Percentiles rank a stretch among this genome's conserved stretches.
These are phyloP conservation scores for Rhizopogon roseolus DNA, from an alignment of 768 basidiomycete species.

Conservation along the genomic window DNA sequence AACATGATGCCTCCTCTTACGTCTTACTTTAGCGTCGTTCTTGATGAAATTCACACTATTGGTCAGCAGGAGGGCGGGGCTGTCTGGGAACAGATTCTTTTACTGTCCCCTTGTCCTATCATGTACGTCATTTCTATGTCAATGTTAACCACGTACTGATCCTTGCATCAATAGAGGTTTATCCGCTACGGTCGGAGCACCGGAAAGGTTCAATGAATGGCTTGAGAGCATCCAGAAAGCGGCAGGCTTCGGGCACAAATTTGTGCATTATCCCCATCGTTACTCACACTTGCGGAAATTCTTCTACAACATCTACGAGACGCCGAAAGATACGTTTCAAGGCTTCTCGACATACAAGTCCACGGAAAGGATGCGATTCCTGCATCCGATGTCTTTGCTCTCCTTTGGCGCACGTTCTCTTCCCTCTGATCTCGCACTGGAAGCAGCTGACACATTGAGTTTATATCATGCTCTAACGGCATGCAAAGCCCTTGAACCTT, in stretches of 20 bases:
- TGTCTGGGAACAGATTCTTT: slow-evolving; percentile 72
- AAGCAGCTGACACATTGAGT: slow-evolving; percentile 50
- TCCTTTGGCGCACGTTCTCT: slow-evolving; percentile 45
- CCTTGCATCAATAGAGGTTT: slow-evolving; percentile 42
- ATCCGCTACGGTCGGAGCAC: slow-evolving; percentile 66
- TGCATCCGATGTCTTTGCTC: slow-evolving; percentile 63
- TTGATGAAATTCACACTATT: slow-evolving; percentile 56
- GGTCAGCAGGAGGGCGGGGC: slow-evolving; percentile 66
- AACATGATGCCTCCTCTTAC: not conserved
- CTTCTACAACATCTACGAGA: slow-evolving; percentile 37
- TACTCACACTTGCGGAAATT: slow-evolving; percentile 75
- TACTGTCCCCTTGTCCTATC: slow-evolving; percentile 66
- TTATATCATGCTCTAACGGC: slow-evolving; percentile 43
- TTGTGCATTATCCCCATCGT: slow-evolving; percentile 61
- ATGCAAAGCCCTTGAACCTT: slow-evolving; percentile 17
- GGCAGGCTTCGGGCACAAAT: slow-evolving; percentile 53
- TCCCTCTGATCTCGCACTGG: slow-evolving; percentile 61
- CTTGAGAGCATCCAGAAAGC: slow-evolving; percentile 54
- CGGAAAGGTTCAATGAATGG: slow-evolving; percentile 64
- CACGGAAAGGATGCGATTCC: slow-evolving; percentile 41
- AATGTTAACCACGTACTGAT: not conserved
- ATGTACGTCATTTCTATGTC: slow-evolving; percentile 43
- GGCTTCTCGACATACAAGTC: slow-evolving; percentile 32
- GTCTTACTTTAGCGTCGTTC: slow-evolving; percentile 46
- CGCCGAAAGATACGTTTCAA: slow-evolving; percentile 22